These are phyloP conservation scores for Trichoderma harzianum DNA, from an alignment of 2,329 filamentous ascomycete species.

Conservation along the genomic window DNA sequence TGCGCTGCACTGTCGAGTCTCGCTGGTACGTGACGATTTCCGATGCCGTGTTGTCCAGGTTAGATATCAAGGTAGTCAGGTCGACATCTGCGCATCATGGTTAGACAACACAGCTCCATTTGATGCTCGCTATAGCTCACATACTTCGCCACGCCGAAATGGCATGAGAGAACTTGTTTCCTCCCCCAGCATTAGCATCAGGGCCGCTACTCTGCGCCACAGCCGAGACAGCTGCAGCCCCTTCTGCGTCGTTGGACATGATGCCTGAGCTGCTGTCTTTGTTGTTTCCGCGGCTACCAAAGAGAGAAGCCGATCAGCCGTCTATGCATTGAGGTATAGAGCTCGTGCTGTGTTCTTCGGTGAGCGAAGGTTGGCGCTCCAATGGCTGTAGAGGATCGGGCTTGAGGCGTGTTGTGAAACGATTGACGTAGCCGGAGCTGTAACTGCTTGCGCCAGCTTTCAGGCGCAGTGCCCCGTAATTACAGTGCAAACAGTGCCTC, in stretches of 20 bases:
- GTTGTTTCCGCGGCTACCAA: background rate
- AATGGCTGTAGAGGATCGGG: background rate
- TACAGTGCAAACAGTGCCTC: background rate
- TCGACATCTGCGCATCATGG: conserved; percentile 65
- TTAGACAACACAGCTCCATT: conserved; percentile 20
- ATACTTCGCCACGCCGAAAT: conserved; percentile 95
- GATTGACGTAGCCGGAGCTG: conserved; percentile 12
- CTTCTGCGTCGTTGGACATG: conserved; percentile 35
- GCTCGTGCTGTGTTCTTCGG: background rate
- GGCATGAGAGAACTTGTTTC: conserved; percentile 95
- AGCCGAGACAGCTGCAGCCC: conserved; percentile 22
- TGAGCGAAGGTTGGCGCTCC: background rate
- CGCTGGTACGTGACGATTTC: conserved; percentile 91
- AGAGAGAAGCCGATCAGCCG: background rate
- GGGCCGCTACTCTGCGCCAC: conserved; percentile 13
- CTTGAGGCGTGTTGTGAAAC: conserved; percentile 16
- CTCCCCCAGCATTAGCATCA: conserved; percentile 51
- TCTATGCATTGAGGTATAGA: background rate
- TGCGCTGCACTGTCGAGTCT: conserved; percentile 92
- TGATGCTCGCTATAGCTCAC: conserved; percentile 16
- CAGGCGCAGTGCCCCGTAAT: background rate
- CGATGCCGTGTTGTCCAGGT: conserved; percentile 87
- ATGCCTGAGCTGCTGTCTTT: conserved; percentile 4
- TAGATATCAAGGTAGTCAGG: conserved; percentile 76
- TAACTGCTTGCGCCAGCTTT: background rate